These are phyloP conservation scores for Conticribra weissflogii DNA, from an alignment of 108 stramenopile genomes.

Conservation along the genomic window DNA sequence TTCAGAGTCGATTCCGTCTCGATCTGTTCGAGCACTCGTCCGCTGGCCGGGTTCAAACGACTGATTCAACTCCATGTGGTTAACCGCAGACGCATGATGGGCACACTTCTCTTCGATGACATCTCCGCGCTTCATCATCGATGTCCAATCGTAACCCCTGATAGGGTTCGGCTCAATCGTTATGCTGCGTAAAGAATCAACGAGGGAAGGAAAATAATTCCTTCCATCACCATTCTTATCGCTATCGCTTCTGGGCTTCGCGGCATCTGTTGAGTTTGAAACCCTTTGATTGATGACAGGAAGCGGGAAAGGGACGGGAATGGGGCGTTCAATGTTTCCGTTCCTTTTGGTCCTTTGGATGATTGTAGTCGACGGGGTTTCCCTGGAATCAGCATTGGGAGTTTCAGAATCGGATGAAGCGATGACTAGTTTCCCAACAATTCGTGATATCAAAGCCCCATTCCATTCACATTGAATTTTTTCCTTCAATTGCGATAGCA, in stretches of 20 bases:
- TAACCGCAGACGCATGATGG: neutral
- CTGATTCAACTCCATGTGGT: neutral
- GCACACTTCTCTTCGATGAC: slow-evolving; percentile 27
- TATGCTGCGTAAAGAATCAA: slow-evolving; percentile 27
- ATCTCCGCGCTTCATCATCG: slow-evolving; percentile 38
- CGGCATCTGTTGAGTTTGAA: too few species aligned
- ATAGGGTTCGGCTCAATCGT: slow-evolving; percentile 48
- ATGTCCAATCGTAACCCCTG: slow-evolving; percentile 48
- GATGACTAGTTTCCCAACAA: slow-evolving; percentile 23
- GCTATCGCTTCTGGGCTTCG: neutral
- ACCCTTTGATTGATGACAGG: slow-evolving; percentile 32
- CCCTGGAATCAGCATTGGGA: neutral
- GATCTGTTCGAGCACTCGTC: too few species aligned
- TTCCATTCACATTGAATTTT: slow-evolving; percentile 33
- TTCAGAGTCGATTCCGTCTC: too few species aligned
- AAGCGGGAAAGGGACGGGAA: slow-evolving; percentile 41
- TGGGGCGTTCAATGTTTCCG: slow-evolving; percentile 41
- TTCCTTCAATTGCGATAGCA: slow-evolving; percentile 6
- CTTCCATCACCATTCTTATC: neutral
- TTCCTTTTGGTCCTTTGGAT: slow-evolving; percentile 34
- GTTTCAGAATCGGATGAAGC: neutral
- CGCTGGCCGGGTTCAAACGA: neutral
- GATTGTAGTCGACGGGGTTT: slow-evolving; percentile 8
- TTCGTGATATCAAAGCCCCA: slow-evolving; percentile 28
- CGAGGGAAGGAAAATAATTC: slow-evolving; percentile 22